A percentile compares a stretch with the other conserved stretches of the same genome.
phyloP scores from a whole-genome alignment of 2,329 filamentous ascomycete species.

The Pezicula neosporulosa region DNA sequence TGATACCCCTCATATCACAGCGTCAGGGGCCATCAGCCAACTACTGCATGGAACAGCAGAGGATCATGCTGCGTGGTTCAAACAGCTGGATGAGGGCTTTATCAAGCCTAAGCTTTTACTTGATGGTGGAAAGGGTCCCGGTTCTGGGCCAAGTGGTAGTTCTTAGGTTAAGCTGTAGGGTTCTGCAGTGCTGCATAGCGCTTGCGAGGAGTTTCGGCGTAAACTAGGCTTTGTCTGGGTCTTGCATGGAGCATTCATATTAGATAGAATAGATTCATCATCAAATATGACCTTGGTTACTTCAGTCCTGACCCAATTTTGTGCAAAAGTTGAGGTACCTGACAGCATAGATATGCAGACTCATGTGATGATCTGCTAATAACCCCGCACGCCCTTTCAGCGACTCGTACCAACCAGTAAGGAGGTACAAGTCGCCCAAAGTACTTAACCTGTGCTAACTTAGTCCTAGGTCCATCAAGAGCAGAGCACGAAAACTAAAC shows the following conservation, averaged over 20 bases:
- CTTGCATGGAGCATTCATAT: constrained; percentile 54
- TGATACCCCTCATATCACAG: constrained; percentile 52
- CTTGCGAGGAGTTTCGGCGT: constrained; percentile 66
- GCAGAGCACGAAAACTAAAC: too few relatives aligned
- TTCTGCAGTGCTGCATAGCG: constrained; percentile 61
- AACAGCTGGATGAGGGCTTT: constrained; percentile 90
- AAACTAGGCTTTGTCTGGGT: constrained; percentile 52
- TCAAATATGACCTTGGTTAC: too few relatives aligned
- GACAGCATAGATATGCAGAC: too few relatives aligned
- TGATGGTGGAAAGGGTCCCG: constrained; percentile 51
- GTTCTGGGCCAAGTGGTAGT: constrained; percentile 21
- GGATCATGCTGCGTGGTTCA: constrained; percentile 86
- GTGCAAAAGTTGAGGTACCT: too few relatives aligned
- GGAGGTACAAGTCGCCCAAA: too few relatives aligned
- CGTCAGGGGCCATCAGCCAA: constrained; percentile 69
- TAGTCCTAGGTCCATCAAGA: too few relatives aligned
- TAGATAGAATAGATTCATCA: background rate
- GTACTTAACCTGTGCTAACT: too few relatives aligned
- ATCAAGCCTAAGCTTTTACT: constrained; percentile 89
- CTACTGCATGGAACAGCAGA: constrained; percentile 75
- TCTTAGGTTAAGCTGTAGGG: constrained; percentile 3
- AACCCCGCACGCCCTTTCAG: too few relatives aligned
- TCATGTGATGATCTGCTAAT: too few relatives aligned
- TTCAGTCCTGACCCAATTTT: too few relatives aligned
- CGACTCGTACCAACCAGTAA: too few relatives aligned